Conservation (phyloP, 305 asterid genomes). For the Petunia hybrid region DNA sequence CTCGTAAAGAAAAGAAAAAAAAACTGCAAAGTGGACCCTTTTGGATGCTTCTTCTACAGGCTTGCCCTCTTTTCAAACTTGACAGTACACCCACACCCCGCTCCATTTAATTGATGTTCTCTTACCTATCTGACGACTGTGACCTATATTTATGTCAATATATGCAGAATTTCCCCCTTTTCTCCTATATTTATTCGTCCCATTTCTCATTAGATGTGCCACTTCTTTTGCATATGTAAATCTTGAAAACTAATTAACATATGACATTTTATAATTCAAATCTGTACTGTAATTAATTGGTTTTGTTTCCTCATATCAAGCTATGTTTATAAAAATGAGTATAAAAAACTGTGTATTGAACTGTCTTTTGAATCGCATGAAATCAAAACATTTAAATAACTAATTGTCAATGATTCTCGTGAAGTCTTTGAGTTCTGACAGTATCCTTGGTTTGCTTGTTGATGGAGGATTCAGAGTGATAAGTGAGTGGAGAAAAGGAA, state of each 20-base stretch:
- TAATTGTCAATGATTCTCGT: background rate
- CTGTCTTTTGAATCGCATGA: background rate
- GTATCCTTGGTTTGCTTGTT: slow-evolving; percentile 22
- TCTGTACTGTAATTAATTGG: background rate
- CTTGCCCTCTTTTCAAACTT: background rate
- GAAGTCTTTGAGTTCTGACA: background rate
- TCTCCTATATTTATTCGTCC: background rate
- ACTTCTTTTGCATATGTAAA: background rate
- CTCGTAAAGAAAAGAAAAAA: slow-evolving; percentile 30
- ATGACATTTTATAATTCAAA: background rate
- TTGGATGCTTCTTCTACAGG: slow-evolving; percentile 36
- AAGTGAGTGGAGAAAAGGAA: background rate
- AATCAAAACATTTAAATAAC: too few relatives aligned
- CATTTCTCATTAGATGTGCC: background rate
- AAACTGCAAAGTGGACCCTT: slow-evolving; percentile 41
- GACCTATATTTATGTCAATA: slow-evolving; percentile 11
- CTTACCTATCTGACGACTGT: background rate
- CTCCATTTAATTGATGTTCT: slow-evolving; percentile 33
- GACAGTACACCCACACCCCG: background rate
- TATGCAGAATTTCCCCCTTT: background rate
- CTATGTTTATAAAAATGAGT: background rate
- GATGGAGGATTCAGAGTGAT: background rate
- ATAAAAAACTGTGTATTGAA: background rate
- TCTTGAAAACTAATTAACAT: background rate
- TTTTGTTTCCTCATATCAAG: background rate